phyloP scores from a whole-genome alignment of 1,284 basidiomycete genomes.

The Cerioporus squamosus region DNA sequence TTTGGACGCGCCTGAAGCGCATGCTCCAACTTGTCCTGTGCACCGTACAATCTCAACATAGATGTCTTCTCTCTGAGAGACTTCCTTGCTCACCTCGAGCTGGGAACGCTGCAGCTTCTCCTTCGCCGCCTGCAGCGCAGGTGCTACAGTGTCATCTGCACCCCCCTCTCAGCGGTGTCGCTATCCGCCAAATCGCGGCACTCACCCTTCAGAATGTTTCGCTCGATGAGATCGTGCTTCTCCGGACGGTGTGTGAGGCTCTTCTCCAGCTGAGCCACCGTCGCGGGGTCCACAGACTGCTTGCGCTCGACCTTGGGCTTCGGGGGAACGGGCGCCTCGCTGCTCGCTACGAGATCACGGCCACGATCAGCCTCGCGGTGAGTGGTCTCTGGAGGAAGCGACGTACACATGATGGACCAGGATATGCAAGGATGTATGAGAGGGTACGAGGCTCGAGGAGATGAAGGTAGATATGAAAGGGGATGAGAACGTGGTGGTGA shows the following conservation, averaged over 20 bases:
- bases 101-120: constrained; percentile 70
- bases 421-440: no score
- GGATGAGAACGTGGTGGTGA: neutral
- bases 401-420: no score
- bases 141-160: constrained; percentile 72
- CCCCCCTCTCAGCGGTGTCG: neutral
- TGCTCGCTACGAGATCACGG: constrained; percentile 9
- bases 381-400: no score
- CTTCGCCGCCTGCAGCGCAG: constrained; percentile 67
- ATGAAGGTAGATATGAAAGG: neutral
- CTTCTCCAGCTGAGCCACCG: constrained; percentile 58
- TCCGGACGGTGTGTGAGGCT: constrained; percentile 60
- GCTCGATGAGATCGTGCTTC: constrained; percentile 68
- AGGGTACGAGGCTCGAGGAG: neutral
- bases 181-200: neutral
- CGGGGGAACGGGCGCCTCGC: constrained; percentile 11
- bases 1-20: constrained; percentile 68
- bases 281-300: constrained; percentile 44
- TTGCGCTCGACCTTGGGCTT: constrained; percentile 33
- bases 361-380: neutral
- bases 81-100: constrained; percentile 52
- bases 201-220: constrained; percentile 78
- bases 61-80: neutral
- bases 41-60: neutral
- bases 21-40: constrained; percentile 71